These are phyloP conservation scores for Tremella mesenterica DNA, from an alignment of 768 basidiomycete species.

Conservation along the genomic window DNA sequence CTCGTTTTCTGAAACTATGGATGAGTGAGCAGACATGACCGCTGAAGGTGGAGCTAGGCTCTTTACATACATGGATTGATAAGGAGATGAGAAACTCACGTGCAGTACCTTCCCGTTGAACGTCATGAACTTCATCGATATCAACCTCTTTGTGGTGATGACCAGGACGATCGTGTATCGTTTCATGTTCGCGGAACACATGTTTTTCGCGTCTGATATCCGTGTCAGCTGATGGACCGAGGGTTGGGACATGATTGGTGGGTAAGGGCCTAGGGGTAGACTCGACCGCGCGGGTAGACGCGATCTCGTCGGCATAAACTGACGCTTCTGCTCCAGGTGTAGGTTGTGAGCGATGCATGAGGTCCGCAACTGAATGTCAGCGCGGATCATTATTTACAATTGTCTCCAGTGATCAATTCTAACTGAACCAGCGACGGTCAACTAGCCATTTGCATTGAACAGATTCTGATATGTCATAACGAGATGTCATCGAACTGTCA, in stretches of 20 bases:
- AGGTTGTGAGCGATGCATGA: conserved; percentile 22
- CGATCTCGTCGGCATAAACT: neutral
- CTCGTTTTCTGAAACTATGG: conserved; percentile 3
- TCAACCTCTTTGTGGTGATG: conserved; percentile 23
- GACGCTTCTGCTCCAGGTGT: neutral
- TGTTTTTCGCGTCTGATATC: conserved; percentile 33
- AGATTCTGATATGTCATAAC: no score
- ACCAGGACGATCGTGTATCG: conserved; percentile 26
- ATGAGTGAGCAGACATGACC: conserved; percentile 2
- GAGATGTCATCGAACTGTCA: no score
- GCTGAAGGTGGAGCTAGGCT: no score
- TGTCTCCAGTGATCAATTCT: no score
- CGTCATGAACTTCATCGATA: conserved; percentile 11
- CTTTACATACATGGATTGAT: no score
- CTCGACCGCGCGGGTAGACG: conserved; percentile 5
- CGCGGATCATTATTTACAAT: neutral
- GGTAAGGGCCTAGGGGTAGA: no score
- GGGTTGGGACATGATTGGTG: conserved; percentile 7
- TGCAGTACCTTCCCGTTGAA: conserved; percentile 3
- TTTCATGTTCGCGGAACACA: conserved; percentile 29
- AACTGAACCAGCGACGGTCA: no score
- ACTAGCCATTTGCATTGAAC: no score
- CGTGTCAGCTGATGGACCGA: conserved; percentile 14
- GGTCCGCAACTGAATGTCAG: conserved; percentile 32
- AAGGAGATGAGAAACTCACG: no score